Percentiles rank a stretch among this genome's conserved stretches.
phyloP scores from a whole-genome alignment of 2,329 filamentous ascomycete species.

The Aspergillus sp. region DNA sequence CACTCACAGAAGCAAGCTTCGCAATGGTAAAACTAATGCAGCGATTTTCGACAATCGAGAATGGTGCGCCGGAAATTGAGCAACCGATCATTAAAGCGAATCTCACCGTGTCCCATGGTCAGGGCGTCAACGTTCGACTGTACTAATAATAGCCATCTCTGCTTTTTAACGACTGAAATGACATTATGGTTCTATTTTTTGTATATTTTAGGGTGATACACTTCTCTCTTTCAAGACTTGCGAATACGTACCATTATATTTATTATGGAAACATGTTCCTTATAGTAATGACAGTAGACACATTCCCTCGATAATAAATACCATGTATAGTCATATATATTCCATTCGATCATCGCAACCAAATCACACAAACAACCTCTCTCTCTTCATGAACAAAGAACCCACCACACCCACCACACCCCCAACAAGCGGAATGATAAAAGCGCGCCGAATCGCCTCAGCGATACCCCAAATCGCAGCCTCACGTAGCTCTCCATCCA shows the following conservation, averaged over 20 bases:
- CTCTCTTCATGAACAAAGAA: neutral
- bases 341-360: too few relatives aligned
- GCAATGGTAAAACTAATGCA: conserved; percentile 40
- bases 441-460: neutral
- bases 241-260: too few relatives aligned
- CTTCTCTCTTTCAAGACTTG: too few relatives aligned
- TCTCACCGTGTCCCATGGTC: conserved; percentile 33
- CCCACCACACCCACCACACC: neutral
- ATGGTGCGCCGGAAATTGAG: conserved; percentile 30
- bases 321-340: too few relatives aligned
- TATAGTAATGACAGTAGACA: too few relatives aligned
- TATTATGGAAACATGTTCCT: too few relatives aligned
- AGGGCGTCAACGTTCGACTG: conserved; percentile 29
- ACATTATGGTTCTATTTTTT: neutral
- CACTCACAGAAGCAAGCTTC: conserved; percentile 43
- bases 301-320: too few relatives aligned
- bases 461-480: conserved; percentile 33
- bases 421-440: neutral
- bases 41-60: conserved; percentile 37
- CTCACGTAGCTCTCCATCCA: conserved; percentile 24
- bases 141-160: conserved; percentile 16
- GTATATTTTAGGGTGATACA: neutral
- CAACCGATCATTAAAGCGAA: conserved; percentile 32
- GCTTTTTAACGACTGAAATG: neutral
- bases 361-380: neutral